These are phyloP conservation scores for Epichloe baconii DNA, from an alignment of 2,329 filamentous ascomycete species.

Conservation along the genomic window DNA sequence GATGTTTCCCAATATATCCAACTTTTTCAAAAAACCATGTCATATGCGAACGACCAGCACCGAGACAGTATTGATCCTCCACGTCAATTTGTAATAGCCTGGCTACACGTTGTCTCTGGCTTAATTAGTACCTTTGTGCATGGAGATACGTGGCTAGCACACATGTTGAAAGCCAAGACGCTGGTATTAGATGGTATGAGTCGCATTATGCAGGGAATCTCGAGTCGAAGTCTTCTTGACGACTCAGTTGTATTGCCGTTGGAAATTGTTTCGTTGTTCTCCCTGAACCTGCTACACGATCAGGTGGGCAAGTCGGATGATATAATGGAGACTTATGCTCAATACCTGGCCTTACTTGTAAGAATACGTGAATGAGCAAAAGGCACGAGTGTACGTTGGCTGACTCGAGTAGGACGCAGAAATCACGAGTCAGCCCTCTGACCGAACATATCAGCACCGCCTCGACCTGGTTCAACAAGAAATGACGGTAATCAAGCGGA, in stretches of 20 bases:
- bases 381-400: neutral
- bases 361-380: slow-evolving; percentile 4
- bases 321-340: slow-evolving; percentile 28
- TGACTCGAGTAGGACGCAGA: neutral
- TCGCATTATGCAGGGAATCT: slow-evolving; percentile 22
- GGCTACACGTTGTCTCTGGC: slow-evolving; percentile 28
- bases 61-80: slow-evolving; percentile 21
- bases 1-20: slow-evolving; percentile 14
- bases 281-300: slow-evolving; percentile 25
- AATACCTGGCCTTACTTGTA: slow-evolving; percentile 29
- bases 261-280: slow-evolving; percentile 29
- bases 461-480: slow-evolving; percentile 29
- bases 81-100: slow-evolving; percentile 24
- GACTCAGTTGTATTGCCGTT: slow-evolving; percentile 27
- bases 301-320: slow-evolving; percentile 23
- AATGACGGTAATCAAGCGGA: slow-evolving; percentile 23
- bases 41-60: slow-evolving; percentile 14
- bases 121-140: slow-evolving; percentile 17
- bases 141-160: slow-evolving; percentile 13
- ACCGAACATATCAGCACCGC: slow-evolving; percentile 27
- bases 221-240: slow-evolving; percentile 19
- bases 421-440: slow-evolving; percentile 15
- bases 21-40: slow-evolving; percentile 17
- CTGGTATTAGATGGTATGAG: slow-evolving; percentile 23
- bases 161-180: slow-evolving; percentile 17